Conservation (phyloP, 2,329 filamentous ascomycete genomes). For the Davidsoniella virescens region DNA sequence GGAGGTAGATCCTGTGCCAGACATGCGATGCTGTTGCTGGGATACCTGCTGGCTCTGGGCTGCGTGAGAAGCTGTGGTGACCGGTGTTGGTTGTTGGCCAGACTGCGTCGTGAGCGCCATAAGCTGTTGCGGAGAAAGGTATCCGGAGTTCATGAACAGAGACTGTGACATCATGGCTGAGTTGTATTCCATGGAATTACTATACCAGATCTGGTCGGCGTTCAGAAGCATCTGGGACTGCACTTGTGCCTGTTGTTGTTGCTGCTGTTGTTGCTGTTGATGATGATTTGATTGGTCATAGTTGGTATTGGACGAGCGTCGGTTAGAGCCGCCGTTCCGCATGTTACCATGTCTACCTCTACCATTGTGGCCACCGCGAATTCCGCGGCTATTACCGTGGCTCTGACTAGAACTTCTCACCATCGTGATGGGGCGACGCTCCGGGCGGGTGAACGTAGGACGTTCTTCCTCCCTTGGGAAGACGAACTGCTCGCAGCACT, state of each 20-base stretch:
- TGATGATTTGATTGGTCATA: conserved; percentile 26
- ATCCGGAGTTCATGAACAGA: background rate
- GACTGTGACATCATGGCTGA: background rate
- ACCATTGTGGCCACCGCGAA: conserved; percentile 20
- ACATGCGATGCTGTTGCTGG: conserved; percentile 5
- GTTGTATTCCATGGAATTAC: conserved; percentile 1
- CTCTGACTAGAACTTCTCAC: conserved; percentile 46
- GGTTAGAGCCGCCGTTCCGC: conserved; percentile 29
- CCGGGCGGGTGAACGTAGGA: conserved; percentile 38
- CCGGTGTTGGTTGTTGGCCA: background rate
- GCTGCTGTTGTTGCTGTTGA: conserved; percentile 12
- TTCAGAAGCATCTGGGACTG: conserved; percentile 13
- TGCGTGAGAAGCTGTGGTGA: background rate
- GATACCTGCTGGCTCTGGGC: background rate
- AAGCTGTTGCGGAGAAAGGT: background rate
- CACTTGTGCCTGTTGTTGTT: conserved; percentile 1
- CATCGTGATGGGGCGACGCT: conserved; percentile 33
- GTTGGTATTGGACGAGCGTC: conserved; percentile 36
- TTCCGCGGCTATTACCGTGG: conserved; percentile 30
- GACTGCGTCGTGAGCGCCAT: background rate
- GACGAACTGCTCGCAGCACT: conserved; percentile 75
- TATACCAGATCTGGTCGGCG: background rate
- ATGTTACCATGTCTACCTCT: conserved; percentile 30
- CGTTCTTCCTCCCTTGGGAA: conserved; percentile 70
- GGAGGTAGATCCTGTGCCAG: background rate